These are phyloP conservation scores for Phytophthora fragariae DNA, from an alignment of 352 stramenopile species.

Conservation along the genomic window DNA sequence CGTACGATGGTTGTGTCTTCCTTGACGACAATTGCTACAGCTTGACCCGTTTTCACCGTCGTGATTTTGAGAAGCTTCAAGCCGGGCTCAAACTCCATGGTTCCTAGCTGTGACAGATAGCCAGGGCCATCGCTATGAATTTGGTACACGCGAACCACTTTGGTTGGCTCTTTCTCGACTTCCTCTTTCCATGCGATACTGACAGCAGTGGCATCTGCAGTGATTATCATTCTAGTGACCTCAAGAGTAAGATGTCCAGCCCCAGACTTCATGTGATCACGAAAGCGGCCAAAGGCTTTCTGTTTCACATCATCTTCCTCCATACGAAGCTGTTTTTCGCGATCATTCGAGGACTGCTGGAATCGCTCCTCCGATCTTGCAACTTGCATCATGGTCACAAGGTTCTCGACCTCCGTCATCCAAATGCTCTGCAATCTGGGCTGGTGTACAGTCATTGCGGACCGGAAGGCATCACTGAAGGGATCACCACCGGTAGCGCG, in stretches of 20 bases:
- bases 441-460: slow-evolving; percentile 9
- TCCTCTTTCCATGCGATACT: slow-evolving; percentile 23
- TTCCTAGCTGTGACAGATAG: slow-evolving; percentile 14
- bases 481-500: not conserved
- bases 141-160: slow-evolving; percentile 26
- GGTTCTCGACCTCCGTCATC: not conserved
- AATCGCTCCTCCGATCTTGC: not conserved
- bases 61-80: slow-evolving; percentile 14
- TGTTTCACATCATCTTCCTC: not conserved
- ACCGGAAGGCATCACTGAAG: slow-evolving; percentile 7
- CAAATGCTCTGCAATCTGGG: slow-evolving; percentile 4
- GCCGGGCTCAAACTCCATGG: slow-evolving; percentile 24
- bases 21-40: slow-evolving; percentile 25
- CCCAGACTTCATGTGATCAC: not conserved
- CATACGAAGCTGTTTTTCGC: no score
- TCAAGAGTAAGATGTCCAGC: not conserved
- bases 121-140: not conserved
- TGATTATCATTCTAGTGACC: no score
- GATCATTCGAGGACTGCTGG: not conserved
- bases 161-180: slow-evolving; percentile 26
- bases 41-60: slow-evolving; percentile 19
- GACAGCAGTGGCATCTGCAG: slow-evolving; percentile 6
- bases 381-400: not conserved
- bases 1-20: slow-evolving; percentile 22
- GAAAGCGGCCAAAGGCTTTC: slow-evolving; percentile 14